These are phyloP conservation scores for Tolypocladium guangdongense DNA, from an alignment of 2,329 filamentous ascomycete genomes.

Conservation along the genomic window DNA sequence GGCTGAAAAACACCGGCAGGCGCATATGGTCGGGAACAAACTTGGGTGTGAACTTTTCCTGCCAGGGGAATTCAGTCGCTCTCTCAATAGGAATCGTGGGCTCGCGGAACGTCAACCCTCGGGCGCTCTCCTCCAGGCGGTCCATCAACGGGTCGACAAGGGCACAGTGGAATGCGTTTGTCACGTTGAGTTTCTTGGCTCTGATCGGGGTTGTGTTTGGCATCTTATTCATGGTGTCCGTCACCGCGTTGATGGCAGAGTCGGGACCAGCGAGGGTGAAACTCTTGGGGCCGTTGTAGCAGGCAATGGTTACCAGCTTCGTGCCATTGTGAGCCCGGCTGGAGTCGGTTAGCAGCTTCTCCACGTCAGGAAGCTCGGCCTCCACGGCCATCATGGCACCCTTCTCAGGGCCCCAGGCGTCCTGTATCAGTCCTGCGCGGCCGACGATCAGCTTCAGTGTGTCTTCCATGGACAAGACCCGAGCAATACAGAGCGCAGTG, in stretches of 20 bases:
- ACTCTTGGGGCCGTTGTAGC: slow-evolving; percentile 31
- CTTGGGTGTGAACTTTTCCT: background rate
- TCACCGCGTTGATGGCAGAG: slow-evolving; percentile 15
- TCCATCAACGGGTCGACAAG: slow-evolving; percentile 25
- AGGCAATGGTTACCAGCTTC: slow-evolving; percentile 26
- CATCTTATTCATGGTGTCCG: background rate
- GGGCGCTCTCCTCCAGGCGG: slow-evolving; percentile 13
- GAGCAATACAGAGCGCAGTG: slow-evolving; percentile 25
- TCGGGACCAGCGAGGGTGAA: slow-evolving; percentile 29
- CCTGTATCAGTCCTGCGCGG: slow-evolving; percentile 18
- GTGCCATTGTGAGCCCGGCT: slow-evolving; percentile 8
- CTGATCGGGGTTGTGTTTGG: background rate
- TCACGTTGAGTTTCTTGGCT: slow-evolving; percentile 28
- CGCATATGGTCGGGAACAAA: slow-evolving; percentile 27
- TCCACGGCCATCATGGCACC: slow-evolving; percentile 29
- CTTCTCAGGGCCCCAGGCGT: slow-evolving; percentile 22
- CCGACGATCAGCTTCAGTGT: slow-evolving; percentile 16
- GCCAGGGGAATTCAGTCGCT: background rate
- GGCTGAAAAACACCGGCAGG: slow-evolving; percentile 30
- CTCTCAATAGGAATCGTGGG: slow-evolving; percentile 4
- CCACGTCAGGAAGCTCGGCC: slow-evolving; percentile 11
- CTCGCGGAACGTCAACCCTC: slow-evolving; percentile 1
- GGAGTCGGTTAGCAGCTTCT: slow-evolving; percentile 1
- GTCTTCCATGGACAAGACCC: slow-evolving; percentile 17
- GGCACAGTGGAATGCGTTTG: slow-evolving; percentile 35